A percentile compares a stretch with the other conserved stretches of the same genome.
Evolutionary conservation across 805 yeast genomes (phyloP).

Genomic region (Hanseniaspora thailandica): DNA sequence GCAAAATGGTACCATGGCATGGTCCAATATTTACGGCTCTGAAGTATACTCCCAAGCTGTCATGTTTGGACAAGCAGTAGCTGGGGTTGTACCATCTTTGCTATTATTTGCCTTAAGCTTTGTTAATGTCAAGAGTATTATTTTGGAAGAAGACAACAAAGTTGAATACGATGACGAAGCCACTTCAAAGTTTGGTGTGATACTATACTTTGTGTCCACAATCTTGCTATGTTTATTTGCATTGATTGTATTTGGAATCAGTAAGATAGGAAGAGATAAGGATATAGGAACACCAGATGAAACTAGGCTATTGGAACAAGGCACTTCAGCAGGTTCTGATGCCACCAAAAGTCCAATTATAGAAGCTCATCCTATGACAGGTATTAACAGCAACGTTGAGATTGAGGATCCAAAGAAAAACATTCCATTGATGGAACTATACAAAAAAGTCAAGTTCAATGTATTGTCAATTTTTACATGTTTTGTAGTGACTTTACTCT

Average conservation of each 20-base stretch:
- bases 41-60: slow-evolving; percentile 67
- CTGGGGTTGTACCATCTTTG: slow-evolving; percentile 83
- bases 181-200: slow-evolving; percentile 21
- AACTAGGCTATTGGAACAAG: not conserved
- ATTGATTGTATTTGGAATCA: slow-evolving; percentile 21
- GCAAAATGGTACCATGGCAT: slow-evolving; percentile 84
- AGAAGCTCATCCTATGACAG: not conserved
- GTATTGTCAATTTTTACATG: slow-evolving; percentile 61
- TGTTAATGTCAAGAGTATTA: slow-evolving; percentile 17
- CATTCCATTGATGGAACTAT: slow-evolving; percentile 48
- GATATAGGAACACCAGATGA: not conserved
- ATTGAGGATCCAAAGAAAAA: not conserved
- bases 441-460: slow-evolving; percentile 51
- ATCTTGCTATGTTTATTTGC: slow-evolving; percentile 23
- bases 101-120: slow-evolving; percentile 38
- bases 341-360: not conserved
- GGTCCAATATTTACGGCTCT: slow-evolving; percentile 64
- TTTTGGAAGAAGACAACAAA: slow-evolving; percentile 18
- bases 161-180: slow-evolving; percentile 20
- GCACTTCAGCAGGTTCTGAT: slow-evolving; percentile 5
- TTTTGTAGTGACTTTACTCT: slow-evolving; percentile 61
- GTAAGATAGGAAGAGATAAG: slow-evolving; percentile 19
- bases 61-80: slow-evolving; percentile 89
- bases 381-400: not conserved
- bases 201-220: slow-evolving; percentile 31